Conservation (phyloP, 1,284 basidiomycete species). For the Cutaneotrichosporon mucoides region DNA sequence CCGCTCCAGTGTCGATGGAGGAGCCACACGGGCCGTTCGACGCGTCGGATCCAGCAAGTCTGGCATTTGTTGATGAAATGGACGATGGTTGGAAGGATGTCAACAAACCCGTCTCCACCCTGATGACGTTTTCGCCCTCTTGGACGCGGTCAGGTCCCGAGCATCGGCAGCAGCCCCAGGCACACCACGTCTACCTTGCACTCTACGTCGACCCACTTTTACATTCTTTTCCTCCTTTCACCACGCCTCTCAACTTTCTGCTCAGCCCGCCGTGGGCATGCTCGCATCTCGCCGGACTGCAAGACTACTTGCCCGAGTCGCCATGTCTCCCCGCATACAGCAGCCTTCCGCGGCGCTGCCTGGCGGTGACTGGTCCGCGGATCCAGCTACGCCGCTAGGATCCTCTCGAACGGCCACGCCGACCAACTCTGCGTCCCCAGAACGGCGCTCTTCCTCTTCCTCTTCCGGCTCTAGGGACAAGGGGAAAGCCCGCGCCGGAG, state of each 20-base stretch:
- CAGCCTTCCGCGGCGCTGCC: neutral
- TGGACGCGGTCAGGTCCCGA: neutral
- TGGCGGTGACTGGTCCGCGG: conserved; percentile 1
- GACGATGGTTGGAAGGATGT: neutral
- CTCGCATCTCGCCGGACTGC: neutral
- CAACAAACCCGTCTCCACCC: neutral
- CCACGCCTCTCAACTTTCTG: neutral
- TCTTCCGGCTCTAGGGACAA: conserved; percentile 4
- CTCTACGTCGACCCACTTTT: no score
- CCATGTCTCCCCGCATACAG: neutral
- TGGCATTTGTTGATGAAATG: neutral
- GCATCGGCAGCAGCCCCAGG: no score
- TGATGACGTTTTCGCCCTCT: neutral
- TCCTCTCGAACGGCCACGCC: neutral
- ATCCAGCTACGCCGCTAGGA: neutral
- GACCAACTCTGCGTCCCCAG: neutral
- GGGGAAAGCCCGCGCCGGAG: conserved; percentile 24
- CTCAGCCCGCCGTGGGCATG: conserved; percentile 1
- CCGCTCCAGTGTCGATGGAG: neutral
- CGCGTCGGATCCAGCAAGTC: neutral
- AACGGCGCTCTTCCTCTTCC: neutral
- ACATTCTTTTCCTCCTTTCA: no score
- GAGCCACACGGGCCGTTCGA: neutral
- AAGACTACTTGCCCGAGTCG: neutral
- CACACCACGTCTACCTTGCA: no score